Conservation (phyloP, 1,284 basidiomycete genomes). For the Filobasidium uniguttulatum region DNA sequence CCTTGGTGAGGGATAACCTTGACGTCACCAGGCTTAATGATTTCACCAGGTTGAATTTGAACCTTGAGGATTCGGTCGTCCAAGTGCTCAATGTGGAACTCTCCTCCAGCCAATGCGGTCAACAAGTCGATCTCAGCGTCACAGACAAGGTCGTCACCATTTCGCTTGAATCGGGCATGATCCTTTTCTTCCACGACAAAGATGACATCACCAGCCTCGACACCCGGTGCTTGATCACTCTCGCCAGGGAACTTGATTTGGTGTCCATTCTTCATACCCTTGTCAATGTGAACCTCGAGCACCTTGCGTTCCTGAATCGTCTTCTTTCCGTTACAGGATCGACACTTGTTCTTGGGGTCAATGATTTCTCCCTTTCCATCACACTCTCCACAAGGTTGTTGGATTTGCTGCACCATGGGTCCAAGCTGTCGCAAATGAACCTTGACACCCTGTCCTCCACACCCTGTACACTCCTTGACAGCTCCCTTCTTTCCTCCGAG, state of each 20-base stretch:
- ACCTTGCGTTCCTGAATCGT: constrained; percentile 90
- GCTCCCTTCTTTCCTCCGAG: constrained; percentile 96
- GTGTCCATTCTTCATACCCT: constrained; percentile 97
- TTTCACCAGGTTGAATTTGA: constrained; percentile 74
- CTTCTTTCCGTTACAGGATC: constrained; percentile 91
- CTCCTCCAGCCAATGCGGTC: constrained; percentile 84
- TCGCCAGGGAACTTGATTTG: constrained; percentile 90
- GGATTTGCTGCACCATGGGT: constrained; percentile 99
- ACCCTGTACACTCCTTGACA: constrained; percentile 63
- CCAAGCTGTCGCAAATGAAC: constrained; percentile 83
- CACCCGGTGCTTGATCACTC: constrained; percentile 86
- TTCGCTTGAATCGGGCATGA: constrained; percentile 79
- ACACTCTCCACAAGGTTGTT: constrained; percentile 88
- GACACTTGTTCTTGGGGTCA: constrained; percentile 86
- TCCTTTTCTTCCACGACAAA: constrained; percentile 95
- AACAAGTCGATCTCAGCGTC: constrained; percentile 86
- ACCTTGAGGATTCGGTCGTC: constrained; percentile 83
- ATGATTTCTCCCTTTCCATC: constrained; percentile 84
- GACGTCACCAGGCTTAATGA: constrained; percentile 86
- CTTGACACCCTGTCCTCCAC: constrained; percentile 83
- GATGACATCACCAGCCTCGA: constrained; percentile 87
- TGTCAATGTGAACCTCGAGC: constrained; percentile 97
- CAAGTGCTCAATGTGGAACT: constrained; percentile 80
- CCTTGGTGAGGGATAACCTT: constrained; percentile 91
- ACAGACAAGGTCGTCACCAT: constrained; percentile 78